Evolutionary conservation across 108 stramenopile species (phyloP).

Genomic region (Nannochloropsis salina): DNA sequence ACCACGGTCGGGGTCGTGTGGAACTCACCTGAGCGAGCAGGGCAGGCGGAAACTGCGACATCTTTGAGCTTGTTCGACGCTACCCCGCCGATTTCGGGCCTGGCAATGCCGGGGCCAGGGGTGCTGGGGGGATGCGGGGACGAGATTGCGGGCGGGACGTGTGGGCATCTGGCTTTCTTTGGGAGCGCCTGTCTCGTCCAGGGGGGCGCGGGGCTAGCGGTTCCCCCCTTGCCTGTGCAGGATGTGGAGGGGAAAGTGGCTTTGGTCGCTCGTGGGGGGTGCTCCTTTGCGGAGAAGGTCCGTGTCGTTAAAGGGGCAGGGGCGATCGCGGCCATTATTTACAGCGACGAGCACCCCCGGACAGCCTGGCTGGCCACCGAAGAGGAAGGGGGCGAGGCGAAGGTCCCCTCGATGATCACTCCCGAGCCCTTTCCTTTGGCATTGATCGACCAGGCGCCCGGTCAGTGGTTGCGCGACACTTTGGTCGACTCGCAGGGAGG

Average conservation of each 20-base stretch:
- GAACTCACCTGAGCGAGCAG: not conserved
- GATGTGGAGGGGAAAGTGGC: constrained; percentile 19
- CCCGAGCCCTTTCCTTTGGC: not conserved
- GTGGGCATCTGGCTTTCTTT: not conserved
- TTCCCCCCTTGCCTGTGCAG: not conserved
- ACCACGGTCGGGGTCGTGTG: not conserved
- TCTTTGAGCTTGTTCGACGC: not conserved
- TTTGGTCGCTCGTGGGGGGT: not conserved
- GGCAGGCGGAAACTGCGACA: not conserved
- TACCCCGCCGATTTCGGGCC: not conserved
- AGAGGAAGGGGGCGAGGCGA: not conserved
- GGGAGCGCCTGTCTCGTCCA: not conserved
- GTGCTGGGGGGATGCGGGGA: not conserved
- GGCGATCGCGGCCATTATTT: not conserved
- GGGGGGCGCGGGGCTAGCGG: not conserved
- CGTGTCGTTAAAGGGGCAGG: not conserved
- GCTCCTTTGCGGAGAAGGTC: not conserved
- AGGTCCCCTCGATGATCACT: not conserved
- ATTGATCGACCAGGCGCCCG: not conserved
- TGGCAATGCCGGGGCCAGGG: not conserved
- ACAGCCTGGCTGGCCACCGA: not conserved
- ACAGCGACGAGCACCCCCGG: not conserved
- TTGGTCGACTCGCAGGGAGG: not conserved
- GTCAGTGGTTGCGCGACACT: not conserved
- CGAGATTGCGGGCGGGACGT: not conserved